Base-by-base conservation (phyloP, 1,284 basidiomycete genomes). In the Cutaneotrichosporon mucoides region DNA sequence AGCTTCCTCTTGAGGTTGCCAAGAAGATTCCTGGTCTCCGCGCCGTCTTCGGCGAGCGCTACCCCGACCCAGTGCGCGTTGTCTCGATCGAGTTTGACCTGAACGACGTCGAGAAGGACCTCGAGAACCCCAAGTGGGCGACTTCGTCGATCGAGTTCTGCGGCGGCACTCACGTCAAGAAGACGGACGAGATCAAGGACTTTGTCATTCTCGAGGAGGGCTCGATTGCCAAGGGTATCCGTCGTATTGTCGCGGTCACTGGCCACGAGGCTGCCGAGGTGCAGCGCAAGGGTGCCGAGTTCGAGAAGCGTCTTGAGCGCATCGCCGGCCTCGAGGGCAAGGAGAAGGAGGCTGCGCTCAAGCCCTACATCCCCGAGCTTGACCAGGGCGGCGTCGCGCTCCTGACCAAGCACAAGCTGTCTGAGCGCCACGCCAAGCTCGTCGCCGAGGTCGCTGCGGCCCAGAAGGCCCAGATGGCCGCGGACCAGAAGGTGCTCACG, bases 1-100 rank as follows among this genome's bases (percentile, higher is more conserved):
- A 99, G 62, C 79, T 99, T 59, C 81, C 86, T 53, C 82, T 99
- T 13, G 83, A 85, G 58, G 83, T 83, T 8, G 94, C 92, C 0
- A 85, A 88, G 69, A 86, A 89, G 77, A 97, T 99, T 61, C 86
- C 93, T 16, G 95, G 96, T 13, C 79, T 99, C 38, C 84, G 95
- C 42, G 96, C 96, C 5, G 96, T 99, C 38, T 99, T 99, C 72
- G 95, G 95, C 50, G 95, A 99, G 80, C 84, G 90, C 2, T 99
- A 99, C 76, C 95, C 95, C 4, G 94, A 99, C 77, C 95, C 95
- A 2, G 95, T 99, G 16, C 84, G 95, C 46, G 92, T 99, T 1
- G 96, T 99, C 11, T 85, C 90, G 9, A 82, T 99, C 45, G 92
- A 90, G 73, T 92, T 84, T 73, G 85, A 88, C 65, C 83, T 96